Conservation (phyloP, 345 rosid genomes). For the Psidium friedrichsthalianum region DNA sequence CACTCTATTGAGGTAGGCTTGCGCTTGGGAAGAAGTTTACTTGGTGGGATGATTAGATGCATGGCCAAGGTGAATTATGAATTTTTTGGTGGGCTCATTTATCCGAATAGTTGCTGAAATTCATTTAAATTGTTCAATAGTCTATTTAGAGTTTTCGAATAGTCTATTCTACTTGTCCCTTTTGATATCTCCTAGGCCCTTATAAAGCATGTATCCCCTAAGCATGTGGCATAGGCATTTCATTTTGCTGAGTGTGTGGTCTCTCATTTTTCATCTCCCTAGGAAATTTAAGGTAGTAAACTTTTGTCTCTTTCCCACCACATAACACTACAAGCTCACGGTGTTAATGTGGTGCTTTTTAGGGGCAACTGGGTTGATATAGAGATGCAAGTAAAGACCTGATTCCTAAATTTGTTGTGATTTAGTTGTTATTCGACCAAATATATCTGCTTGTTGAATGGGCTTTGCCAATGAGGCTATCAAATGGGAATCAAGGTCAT, state of each 20-base stretch:
- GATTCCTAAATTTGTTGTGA: not conserved
- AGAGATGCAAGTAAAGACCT: not conserved
- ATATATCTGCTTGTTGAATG: not conserved
- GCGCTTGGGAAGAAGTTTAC: not conserved
- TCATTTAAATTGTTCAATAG: not conserved
- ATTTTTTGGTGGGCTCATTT: not conserved
- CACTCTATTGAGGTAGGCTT: not conserved
- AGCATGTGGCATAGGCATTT: not conserved
- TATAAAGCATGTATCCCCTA: not conserved
- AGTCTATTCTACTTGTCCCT: not conserved
- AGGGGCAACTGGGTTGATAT: not conserved
- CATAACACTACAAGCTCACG: not conserved
- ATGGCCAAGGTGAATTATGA: not conserved
- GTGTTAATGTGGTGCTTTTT: not conserved
- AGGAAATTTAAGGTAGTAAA: not conserved
- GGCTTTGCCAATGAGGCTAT: too few species aligned
- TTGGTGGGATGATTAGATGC: not conserved
- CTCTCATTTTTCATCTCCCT: not conserved
- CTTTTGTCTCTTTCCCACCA: not conserved
- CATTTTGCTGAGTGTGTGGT: not conserved
- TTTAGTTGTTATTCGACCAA: not conserved
- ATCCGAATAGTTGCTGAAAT: not conserved
- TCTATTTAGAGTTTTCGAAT: not conserved
- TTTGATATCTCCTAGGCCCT: not conserved
- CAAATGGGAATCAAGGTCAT: not conserved